Base-by-base conservation (phyloP, 768 basidiomycete species). In the Candolleomyces eurysporus region DNA sequence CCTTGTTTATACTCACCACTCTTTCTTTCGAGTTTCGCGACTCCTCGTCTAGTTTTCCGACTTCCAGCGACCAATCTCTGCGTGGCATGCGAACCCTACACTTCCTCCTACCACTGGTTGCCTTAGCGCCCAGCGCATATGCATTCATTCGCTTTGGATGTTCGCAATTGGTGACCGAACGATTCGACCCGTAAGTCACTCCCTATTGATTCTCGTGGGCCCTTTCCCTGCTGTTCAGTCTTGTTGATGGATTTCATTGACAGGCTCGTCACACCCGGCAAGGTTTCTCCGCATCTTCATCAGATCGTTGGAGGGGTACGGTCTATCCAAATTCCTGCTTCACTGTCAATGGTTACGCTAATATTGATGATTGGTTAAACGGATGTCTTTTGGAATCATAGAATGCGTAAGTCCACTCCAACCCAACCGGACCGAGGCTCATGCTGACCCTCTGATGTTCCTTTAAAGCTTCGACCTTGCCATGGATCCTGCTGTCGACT, bases 251-350 rank as follows among this genome's bases (percentile, higher is more conserved):
- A 40, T 31, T 21, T 26, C 16, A 49, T 26, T 54, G 32, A 13
- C 21, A 61, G 60, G 7, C 46, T 61, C 17, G 60, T 61, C 36
- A 61, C 60, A 1, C 60, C 60, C 22, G 60, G 60, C 5, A 42
- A 56, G 26, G 60, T 61, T 16, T 55, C 60, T n/a, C 46, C 60
- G 21, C 60, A 61, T 39, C 21, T 61, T 8, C 60, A 61, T 19
- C 60, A 61, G 36, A 61, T 61, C 46, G 48, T 61, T 11, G 60
- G 60, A 55, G 60, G 60, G 19, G 60, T 61, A 48, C 14, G 60
- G 4, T 49, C 48, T 32, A 14, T 13, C 31, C 6, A 32, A 16
- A 10, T 3, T 22, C 22, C 46, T 5, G 48, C 32, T 26, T 19
- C 19, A 46, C 42, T 43, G 14, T 8, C 8, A 4, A n/a, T 48